A percentile compares a stretch with the other conserved stretches of the same genome.
Conservation (phyloP, 371 early-diverging fungal genomes). For the Syncephalastrum racemosum region DNA sequence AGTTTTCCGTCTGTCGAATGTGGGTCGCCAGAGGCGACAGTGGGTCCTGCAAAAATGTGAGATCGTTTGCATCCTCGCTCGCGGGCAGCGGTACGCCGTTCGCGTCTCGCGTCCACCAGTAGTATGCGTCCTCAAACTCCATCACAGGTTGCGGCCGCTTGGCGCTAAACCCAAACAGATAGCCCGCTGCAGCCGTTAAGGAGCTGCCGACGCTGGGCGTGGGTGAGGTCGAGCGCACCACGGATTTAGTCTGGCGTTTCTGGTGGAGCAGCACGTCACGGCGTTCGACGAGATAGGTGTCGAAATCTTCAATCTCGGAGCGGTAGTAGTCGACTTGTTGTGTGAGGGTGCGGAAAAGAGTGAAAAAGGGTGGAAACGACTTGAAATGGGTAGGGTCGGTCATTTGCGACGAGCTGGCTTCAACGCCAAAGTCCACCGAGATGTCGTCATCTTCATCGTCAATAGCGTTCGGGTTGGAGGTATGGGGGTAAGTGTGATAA, state of each 20-base stretch:
- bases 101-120: conserved; percentile 7
- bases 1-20: conserved; percentile 32
- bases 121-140: background rate
- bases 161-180: conserved; percentile 7
- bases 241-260: background rate
- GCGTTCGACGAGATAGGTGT: conserved; percentile 47
- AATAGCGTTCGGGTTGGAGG: conserved; percentile 13
- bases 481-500: conserved; percentile 8
- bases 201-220: conserved; percentile 2
- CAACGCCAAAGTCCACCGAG: conserved; percentile 30
- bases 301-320: conserved; percentile 51
- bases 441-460: conserved; percentile 37
- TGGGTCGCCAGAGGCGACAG: conserved; percentile 23
- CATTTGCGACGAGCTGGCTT: conserved; percentile 21
- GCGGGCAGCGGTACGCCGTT: too few species aligned
- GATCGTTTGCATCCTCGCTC: conserved; percentile 1
- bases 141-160: background rate
- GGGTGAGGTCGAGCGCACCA: background rate
- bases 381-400: conserved; percentile 33
- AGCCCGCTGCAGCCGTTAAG: conserved; percentile 10
- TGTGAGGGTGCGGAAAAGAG: conserved; percentile 53
- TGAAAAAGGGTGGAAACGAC: conserved; percentile 55
- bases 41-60: conserved; percentile 1
- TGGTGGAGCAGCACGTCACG: conserved; percentile 32
- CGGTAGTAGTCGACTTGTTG: conserved; percentile 59